A percentile compares a stretch with the other conserved stretches of the same genome.
Evolutionary conservation across 2,329 filamentous ascomycete genomes (phyloP).

Genomic region (Coleophoma eucalyptorum): DNA sequence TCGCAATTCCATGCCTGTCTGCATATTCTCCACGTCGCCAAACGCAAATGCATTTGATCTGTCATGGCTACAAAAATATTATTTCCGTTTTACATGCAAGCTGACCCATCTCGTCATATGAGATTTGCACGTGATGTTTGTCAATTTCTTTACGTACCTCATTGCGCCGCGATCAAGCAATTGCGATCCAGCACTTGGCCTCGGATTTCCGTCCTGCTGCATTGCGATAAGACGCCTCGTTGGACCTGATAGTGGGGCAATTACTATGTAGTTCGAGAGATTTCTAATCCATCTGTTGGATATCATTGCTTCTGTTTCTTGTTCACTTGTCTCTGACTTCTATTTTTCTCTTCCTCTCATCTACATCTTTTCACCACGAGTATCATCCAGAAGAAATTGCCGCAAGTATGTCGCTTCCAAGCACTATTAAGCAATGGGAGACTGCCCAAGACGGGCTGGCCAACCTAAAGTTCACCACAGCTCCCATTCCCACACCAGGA

Average conservation of each 20-base stretch:
- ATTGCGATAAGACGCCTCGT: neutral
- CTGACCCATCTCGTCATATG: neutral
- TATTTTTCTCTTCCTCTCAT: too few species aligned
- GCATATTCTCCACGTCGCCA: neutral
- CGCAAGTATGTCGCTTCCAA: slow-evolving; percentile 16
- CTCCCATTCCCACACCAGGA: slow-evolving; percentile 41
- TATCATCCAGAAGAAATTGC: too few species aligned
- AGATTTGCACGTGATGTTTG: neutral
- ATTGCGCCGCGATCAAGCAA: neutral
- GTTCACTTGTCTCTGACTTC: too few species aligned
- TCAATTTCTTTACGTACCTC: neutral
- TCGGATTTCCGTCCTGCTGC: neutral
- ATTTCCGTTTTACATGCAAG: too few species aligned
- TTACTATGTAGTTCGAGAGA: neutral
- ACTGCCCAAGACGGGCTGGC: slow-evolving; percentile 52
- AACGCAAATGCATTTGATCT: neutral
- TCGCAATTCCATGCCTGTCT: too few species aligned
- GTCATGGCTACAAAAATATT: too few species aligned
- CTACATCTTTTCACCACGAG: too few species aligned
- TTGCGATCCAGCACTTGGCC: neutral
- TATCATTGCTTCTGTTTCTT: too few species aligned
- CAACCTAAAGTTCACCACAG: slow-evolving; percentile 41
- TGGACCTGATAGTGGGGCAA: neutral
- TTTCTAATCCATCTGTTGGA: too few species aligned
- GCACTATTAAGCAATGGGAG: slow-evolving; percentile 44